Percentiles rank a stretch among this genome's conserved stretches.
These are phyloP conservation scores for Alternaria sp. DNA, from an alignment of 2,329 filamentous ascomycete species.

Conservation along the genomic window DNA sequence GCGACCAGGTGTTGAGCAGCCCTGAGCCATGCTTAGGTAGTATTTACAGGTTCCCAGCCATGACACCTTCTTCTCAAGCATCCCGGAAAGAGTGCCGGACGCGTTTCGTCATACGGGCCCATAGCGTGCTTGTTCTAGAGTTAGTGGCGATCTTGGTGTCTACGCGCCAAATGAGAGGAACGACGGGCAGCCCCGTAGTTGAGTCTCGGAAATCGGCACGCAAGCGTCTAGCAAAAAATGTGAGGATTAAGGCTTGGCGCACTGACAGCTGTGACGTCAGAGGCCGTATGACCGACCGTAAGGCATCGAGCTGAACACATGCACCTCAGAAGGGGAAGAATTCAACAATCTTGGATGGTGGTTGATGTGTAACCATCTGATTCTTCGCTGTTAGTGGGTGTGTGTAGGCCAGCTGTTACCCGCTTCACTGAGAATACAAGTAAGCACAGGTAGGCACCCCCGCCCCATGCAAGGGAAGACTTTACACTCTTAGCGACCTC, in stretches of 20 bases:
- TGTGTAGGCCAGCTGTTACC: background rate
- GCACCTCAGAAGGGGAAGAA: background rate
- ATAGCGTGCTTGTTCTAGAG: conserved; percentile 8
- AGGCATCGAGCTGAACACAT: background rate
- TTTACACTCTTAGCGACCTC: background rate
- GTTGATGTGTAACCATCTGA: background rate
- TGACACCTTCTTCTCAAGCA: conserved; percentile 3
- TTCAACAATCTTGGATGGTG: background rate
- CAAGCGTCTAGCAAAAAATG: background rate
- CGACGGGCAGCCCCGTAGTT: background rate
- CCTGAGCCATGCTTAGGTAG: background rate
- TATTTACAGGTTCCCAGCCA: conserved; percentile 7
- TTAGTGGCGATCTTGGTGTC: conserved; percentile 5
- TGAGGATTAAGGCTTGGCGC: background rate
- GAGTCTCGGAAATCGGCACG: conserved; percentile 13
- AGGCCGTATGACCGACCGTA: background rate
- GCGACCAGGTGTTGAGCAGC: conserved; percentile 2
- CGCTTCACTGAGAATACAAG: background rate
- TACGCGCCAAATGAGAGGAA: conserved; percentile 7
- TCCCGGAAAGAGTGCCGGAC: conserved; percentile 2
- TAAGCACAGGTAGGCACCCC: background rate
- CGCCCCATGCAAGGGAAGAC: background rate
- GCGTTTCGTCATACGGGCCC: conserved; percentile 15
- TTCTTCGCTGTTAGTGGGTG: background rate
- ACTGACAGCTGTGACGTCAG: conserved; percentile 9